Evolutionary conservation across 139 green algal genomes (phyloP).

Genomic region (Chlorella sp.): DNA sequence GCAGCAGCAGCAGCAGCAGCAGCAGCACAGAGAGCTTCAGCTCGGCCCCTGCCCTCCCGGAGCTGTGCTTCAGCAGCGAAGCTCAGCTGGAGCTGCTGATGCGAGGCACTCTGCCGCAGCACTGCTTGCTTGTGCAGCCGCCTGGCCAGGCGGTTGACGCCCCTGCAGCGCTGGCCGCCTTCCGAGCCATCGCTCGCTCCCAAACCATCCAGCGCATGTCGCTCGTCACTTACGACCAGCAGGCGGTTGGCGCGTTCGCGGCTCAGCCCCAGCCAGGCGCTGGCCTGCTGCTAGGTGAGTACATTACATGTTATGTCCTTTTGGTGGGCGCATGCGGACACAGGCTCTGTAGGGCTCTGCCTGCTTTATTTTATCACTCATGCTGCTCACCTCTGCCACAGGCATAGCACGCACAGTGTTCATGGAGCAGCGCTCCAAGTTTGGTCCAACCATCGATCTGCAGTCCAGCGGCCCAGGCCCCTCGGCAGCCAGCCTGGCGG

Average conservation of each 20-base stretch:
- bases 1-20: not conserved
- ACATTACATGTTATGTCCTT: not conserved
- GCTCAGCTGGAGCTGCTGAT: not conserved
- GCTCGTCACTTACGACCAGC: not conserved
- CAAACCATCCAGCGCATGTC: not conserved
- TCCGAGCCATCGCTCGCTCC: not conserved
- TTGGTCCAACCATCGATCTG: not conserved
- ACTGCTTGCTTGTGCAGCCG: not conserved
- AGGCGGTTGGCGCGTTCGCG: not conserved
- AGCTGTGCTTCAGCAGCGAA: not conserved
- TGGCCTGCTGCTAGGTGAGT: slow-evolving; percentile 4
- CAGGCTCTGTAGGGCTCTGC: too few species aligned
- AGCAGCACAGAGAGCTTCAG: not conserved
- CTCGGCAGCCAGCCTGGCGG: not conserved
- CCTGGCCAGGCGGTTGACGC: not conserved
- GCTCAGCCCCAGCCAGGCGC: not conserved
- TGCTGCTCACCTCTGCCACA: not conserved
- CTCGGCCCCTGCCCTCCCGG: not conserved
- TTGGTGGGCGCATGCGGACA: too few species aligned
- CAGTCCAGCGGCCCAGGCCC: not conserved
- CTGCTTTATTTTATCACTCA: not conserved
- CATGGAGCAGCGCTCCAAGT: not conserved
- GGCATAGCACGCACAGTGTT: slow-evolving; percentile 9
- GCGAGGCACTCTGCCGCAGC: not conserved
- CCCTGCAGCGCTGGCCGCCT: not conserved